phyloP scores from a whole-genome alignment of 768 basidiomycete genomes.

The Lactarius akahatsu region DNA sequence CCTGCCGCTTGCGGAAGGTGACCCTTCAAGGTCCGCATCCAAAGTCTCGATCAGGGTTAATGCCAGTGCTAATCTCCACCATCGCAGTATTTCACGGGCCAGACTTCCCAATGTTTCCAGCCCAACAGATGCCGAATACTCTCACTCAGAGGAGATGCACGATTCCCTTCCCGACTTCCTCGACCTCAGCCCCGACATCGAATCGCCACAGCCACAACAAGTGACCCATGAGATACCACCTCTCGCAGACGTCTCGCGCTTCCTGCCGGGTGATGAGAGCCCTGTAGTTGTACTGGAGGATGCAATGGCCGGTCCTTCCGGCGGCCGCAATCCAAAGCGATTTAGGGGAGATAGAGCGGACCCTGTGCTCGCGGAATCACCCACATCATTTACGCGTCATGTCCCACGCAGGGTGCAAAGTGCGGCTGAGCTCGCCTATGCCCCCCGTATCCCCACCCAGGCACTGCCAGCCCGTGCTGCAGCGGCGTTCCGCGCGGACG shows the following conservation, averaged over 20 bases:
- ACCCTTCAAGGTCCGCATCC: conserved; percentile 1
- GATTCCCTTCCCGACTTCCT: conserved; percentile 28
- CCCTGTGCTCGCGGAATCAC: neutral
- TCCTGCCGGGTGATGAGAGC: neutral
- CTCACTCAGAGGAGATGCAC: conserved; percentile 14
- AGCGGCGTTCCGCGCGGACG: neutral
- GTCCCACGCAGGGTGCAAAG: conserved; percentile 24
- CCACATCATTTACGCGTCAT: neutral
- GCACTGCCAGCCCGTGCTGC: neutral
- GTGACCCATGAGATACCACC: neutral
- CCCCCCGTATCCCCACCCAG: neutral
- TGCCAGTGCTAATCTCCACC: neutral
- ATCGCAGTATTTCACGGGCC: neutral
- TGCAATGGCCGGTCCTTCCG: neutral
- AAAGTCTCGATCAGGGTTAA: neutral
- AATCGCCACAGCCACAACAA: conserved; percentile 1
- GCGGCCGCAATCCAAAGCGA: neutral
- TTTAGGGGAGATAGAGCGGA: conserved; percentile 5
- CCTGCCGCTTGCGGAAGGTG: neutral
- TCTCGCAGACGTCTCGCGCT: neutral
- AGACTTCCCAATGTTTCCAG: neutral
- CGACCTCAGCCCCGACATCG: conserved; percentile 20
- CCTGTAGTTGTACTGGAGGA: conserved; percentile 10
- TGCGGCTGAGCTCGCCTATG: conserved; percentile 14
- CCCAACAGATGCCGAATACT: neutral